phyloP scores from a whole-genome alignment of 2,329 filamentous ascomycete species.

The Monosporascus cannonballus region DNA sequence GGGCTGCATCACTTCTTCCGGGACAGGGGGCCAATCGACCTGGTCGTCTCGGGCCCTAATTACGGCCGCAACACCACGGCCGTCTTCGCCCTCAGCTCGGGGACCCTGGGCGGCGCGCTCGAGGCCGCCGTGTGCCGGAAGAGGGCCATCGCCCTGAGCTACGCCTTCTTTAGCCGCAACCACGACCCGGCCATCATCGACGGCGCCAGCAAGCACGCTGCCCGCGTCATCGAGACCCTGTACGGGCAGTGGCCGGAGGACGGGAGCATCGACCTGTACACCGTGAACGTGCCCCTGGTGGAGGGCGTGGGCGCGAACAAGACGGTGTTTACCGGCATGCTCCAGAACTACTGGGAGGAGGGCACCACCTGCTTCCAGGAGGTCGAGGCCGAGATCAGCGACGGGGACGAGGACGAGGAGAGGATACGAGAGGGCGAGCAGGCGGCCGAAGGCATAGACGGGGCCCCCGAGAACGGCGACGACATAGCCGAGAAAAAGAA shows the following conservation, averaged over 20 bases:
- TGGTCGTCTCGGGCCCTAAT: conserved; percentile 76
- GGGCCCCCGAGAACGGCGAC: conserved; percentile 3
- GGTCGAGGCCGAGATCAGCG: conserved; percentile 58
- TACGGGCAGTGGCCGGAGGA: conserved; percentile 66
- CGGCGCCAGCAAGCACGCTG: conserved; percentile 67
- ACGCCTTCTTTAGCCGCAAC: conserved; percentile 80
- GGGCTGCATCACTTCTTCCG: conserved; percentile 75
- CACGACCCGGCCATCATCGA: conserved; percentile 79
- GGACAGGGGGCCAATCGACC: conserved; percentile 63
- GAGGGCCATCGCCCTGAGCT: conserved; percentile 76
- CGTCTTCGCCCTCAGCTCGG: conserved; percentile 70
- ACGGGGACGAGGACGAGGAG: conserved; percentile 66
- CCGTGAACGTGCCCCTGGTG: conserved; percentile 81
- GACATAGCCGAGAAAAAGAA: conserved; percentile 30
- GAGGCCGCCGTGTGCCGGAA: conserved; percentile 68
- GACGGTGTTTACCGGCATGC: conserved; percentile 75
- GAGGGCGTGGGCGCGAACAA: conserved; percentile 66
- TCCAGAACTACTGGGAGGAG: conserved; percentile 86
- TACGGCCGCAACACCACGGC: conserved; percentile 79
- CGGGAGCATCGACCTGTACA: conserved; percentile 72
- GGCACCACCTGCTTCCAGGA: conserved; percentile 82
- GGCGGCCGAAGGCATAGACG: conserved; percentile 26
- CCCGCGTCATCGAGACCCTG: conserved; percentile 74
- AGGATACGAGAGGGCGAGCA: conserved; percentile 59
- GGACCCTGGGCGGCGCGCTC: conserved; percentile 70